Base-by-base conservation (phyloP, 2,329 filamentous ascomycete species). In the Hypoxylon sp. region DNA sequence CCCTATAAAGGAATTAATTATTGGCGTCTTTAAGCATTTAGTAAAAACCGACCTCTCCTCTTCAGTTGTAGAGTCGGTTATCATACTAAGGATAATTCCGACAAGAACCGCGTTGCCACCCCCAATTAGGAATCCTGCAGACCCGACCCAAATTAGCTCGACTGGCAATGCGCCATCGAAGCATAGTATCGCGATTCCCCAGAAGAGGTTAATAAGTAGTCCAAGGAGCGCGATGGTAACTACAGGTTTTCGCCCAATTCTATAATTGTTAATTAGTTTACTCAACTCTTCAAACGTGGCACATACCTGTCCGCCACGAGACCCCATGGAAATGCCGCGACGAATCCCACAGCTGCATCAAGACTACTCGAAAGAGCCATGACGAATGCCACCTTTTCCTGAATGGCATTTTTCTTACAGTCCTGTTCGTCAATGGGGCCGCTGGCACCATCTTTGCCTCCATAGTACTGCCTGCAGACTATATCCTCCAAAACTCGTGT, bases 321-420 rank as follows among this genome's bases (percentile, higher is more conserved):
- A 1, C 81, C 81, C 77, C 81, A 83, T 0, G 81, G 80, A 19
- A 82, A 76, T 0, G 81, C 78, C 3, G 75, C 76, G 39, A 79
- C 26, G 24, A 80, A 73, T n/a, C 76, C 76, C 60, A 78, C 77
- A 29, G 79, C 72, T 6, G 79, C 73, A 26, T 73, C 71, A 55
- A 80, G 31, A 14, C 78, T 73, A 11, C 67, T 63, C 48, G 71
- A 56, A 3, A 77, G 74, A 13, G 79, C 80, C 22, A 80, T 65
- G 19, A 82, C 67, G 35, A 78, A 74, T 22, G 80, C 81, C 53
- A 83, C 71, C 24, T 79, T 71, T 22, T 73, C 71, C 72, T 83
- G 81, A n/a, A 79, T 72, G 0, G 66, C 48, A n/a, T 76, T 64
- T 11, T 71, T 70, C 62, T 82, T 82, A 66, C 78, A 79, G 10